These are phyloP conservation scores for Cyclotella cryptica DNA, from an alignment of 108 stramenopile species.

Conservation along the genomic window DNA sequence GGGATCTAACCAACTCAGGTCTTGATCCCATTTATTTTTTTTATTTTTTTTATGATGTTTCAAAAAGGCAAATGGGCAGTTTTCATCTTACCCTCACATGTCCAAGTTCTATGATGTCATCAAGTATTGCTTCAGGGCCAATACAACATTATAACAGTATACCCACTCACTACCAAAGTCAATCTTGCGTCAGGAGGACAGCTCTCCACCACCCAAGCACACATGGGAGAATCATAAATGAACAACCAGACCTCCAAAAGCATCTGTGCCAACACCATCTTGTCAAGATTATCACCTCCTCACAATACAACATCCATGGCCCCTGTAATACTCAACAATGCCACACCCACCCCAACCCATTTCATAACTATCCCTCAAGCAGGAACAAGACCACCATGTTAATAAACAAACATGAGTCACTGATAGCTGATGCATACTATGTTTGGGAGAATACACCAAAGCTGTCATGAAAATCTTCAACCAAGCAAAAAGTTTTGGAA, in stretches of 20 bases:
- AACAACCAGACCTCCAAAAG: constrained; percentile 28
- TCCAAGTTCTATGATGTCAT: no score
- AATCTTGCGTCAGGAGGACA: constrained; percentile 40
- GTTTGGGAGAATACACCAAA: constrained; percentile 36
- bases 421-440: constrained; percentile 46
- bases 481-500: constrained; percentile 55
- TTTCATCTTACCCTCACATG: no score
- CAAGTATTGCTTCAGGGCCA: no score
- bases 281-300: neutral
- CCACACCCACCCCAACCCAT: constrained; percentile 19
- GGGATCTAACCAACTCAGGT: no score
- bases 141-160: no score
- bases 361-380: constrained; percentile 47
- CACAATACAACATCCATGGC: constrained; percentile 7
- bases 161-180: constrained; percentile 45
- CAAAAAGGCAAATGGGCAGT: no score
- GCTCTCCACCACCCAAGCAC: constrained; percentile 44
- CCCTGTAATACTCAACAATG: constrained; percentile 13
- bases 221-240: constrained; percentile 39
- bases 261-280: constrained; percentile 40
- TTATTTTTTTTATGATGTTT: no score
- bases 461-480: constrained; percentile 52
- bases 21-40: no score
- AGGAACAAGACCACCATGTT: constrained; percentile 28
- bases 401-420: constrained; percentile 25